These are phyloP conservation scores for Xylaria nigripes DNA, from an alignment of 495 filamentous ascomycete species.

Conservation along the genomic window DNA sequence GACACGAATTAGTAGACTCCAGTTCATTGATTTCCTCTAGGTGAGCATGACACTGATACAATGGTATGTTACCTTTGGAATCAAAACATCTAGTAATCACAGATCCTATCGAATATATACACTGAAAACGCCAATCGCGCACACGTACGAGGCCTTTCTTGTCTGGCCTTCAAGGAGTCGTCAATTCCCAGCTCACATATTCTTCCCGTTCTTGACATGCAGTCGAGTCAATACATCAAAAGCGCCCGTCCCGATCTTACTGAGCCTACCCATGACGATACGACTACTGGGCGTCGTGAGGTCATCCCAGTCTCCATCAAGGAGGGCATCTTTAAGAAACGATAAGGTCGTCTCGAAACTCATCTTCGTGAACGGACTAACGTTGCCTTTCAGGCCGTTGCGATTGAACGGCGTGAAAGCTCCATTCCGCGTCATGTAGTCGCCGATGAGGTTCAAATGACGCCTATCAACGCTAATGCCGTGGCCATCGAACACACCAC, in stretches of 20 bases:
- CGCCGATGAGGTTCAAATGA: conserved; percentile 90
- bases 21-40: neutral
- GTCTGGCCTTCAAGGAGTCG: neutral
- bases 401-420: conserved; percentile 86
- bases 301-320: conserved; percentile 84
- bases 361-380: conserved; percentile 93
- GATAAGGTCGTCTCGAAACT: conserved; percentile 93
- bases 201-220: conserved; percentile 33
- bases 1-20: neutral
- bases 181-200: conserved; percentile 1
- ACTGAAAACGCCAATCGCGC: conserved; percentile 1
- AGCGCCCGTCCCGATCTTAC: conserved; percentile 77
- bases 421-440: conserved; percentile 90
- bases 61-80: neutral
- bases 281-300: conserved; percentile 76
- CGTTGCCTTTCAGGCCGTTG: conserved; percentile 70
- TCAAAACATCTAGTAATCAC: neutral
- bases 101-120: neutral
- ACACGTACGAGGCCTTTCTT: conserved; percentile 3
- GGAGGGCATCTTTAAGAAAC: conserved; percentile 83
- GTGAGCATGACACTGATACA: too few relatives aligned
- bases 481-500: conserved; percentile 80
- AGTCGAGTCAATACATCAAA: conserved; percentile 70
- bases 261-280: conserved; percentile 77
- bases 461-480: conserved; percentile 88